phyloP scores from a whole-genome alignment of 768 basidiomycete species.

The Trametes cinnabarina region DNA sequence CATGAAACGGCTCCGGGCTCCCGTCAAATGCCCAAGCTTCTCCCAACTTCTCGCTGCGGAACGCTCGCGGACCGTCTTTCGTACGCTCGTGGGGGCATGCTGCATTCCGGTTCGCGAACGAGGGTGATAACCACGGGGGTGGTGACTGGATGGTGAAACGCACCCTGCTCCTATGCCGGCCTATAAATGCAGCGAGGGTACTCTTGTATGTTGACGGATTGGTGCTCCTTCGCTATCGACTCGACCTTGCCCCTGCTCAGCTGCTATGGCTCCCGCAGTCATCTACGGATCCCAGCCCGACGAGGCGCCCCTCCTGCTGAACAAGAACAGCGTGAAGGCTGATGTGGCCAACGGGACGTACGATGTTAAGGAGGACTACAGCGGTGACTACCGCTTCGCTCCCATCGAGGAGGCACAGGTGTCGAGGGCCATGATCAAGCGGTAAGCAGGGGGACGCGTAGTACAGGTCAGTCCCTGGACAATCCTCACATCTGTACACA shows the following conservation, averaged over 20 bases:
- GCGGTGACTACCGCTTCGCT: conserved; percentile 65
- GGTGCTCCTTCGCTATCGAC: neutral
- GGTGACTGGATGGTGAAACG: neutral
- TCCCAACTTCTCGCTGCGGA: conserved; percentile 10
- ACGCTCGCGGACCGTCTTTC: neutral
- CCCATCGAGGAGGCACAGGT: conserved; percentile 77
- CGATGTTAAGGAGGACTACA: conserved; percentile 52
- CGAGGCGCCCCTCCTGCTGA: conserved; percentile 18
- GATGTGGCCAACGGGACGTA: conserved; percentile 25
- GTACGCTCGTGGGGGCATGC: neutral
- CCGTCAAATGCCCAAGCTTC: conserved; percentile 9
- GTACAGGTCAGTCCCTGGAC: too few species aligned
- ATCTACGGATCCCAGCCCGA: conserved; percentile 30
- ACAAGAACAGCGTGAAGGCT: conserved; percentile 24
- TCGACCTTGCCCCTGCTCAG: neutral
- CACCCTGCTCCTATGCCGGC: neutral
- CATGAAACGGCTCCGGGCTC: conserved; percentile 1
- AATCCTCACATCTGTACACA: conserved; percentile 23
- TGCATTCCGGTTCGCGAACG: neutral
- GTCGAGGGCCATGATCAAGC: conserved; percentile 72
- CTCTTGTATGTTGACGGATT: too few species aligned
- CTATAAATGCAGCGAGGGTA: conserved; percentile 8
- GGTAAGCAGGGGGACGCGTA: conserved; percentile 34
- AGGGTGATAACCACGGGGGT: neutral
- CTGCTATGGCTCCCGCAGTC: conserved; percentile 39